These are phyloP conservation scores for Hypsizygus marmoreus DNA, from an alignment of 768 basidiomycete species.

Conservation along the genomic window DNA sequence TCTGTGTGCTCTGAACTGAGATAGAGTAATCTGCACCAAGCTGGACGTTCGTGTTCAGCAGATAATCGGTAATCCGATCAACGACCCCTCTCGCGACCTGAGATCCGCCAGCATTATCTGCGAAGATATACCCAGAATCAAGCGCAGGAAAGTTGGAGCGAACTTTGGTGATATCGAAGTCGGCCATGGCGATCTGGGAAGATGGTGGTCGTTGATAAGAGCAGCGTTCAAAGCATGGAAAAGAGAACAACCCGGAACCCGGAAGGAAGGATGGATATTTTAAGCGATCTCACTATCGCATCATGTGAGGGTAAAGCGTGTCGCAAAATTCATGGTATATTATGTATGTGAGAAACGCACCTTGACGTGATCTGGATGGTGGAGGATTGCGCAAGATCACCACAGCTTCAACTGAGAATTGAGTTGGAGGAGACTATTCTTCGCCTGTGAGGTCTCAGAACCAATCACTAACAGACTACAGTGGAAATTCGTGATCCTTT, in stretches of 20 bases:
- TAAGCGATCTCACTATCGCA: no score
- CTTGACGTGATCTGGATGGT: no score
- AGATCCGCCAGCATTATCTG: constrained; percentile 79
- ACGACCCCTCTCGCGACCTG: constrained; percentile 57
- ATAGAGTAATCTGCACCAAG: constrained; percentile 71
- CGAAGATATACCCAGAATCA: constrained; percentile 61
- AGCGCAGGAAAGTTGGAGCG: constrained; percentile 68
- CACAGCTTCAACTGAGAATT: no score
- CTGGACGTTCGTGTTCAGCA: constrained; percentile 73
- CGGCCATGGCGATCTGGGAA: constrained; percentile 23
- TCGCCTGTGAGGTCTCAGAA: no score
- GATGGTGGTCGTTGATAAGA: no score
- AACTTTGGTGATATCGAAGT: constrained; percentile 49
- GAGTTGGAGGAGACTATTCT: no score
- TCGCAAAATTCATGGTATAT: no score
- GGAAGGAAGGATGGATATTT: no score
- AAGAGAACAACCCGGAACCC: neutral
- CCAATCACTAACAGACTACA: no score
- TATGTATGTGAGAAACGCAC: no score
- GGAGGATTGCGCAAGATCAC: no score
- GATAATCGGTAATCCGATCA: constrained; percentile 65
- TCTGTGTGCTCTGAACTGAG: constrained; percentile 48
- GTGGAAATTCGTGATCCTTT: no score
- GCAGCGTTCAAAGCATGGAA: neutral
- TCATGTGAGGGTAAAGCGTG: constrained; percentile 4